phyloP scores from a whole-genome alignment of 352 stramenopile species.

The Globisporangium splendens region DNA sequence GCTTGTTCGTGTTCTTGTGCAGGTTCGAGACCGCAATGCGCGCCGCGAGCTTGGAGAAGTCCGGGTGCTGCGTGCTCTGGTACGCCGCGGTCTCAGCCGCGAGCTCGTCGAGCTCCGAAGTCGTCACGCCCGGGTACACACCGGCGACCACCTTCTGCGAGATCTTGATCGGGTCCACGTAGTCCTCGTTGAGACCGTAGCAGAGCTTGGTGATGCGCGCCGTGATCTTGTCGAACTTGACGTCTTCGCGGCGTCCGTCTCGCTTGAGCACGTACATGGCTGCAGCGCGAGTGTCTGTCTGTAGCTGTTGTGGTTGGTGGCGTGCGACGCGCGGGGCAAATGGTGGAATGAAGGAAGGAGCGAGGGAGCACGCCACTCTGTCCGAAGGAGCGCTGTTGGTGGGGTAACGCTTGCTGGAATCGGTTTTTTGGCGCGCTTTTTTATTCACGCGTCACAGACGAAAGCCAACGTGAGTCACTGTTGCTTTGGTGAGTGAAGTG shows the following conservation, averaged over 20 bases:
- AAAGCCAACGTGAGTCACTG: background rate
- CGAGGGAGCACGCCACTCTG: too few relatives aligned
- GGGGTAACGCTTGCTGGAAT: too few relatives aligned
- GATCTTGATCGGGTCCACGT: slow-evolving; percentile 96
- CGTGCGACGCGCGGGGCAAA: background rate
- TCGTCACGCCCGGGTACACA: slow-evolving; percentile 98
- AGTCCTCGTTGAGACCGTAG: slow-evolving; percentile 96
- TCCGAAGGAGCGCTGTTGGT: too few relatives aligned
- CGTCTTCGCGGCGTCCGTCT: slow-evolving; percentile 89
- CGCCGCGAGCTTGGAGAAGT: slow-evolving; percentile 98
- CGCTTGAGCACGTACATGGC: slow-evolving; percentile 96
- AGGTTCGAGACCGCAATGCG: slow-evolving; percentile 98
- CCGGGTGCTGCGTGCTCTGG: slow-evolving; percentile 96
- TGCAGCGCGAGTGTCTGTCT: background rate
- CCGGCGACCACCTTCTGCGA: slow-evolving; percentile 99
- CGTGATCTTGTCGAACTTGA: slow-evolving; percentile 99
- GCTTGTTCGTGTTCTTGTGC: slow-evolving; percentile 98
- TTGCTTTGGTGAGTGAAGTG: too few relatives aligned
- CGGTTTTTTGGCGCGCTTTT: too few relatives aligned
- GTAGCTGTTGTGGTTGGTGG: background rate
- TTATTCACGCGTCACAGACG: too few relatives aligned
- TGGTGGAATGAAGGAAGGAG: background rate
- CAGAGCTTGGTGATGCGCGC: slow-evolving; percentile 97
- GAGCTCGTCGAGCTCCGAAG: slow-evolving; percentile 98
- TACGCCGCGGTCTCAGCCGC: slow-evolving; percentile 97